These are phyloP conservation scores for Populus tremula DNA, from an alignment of 345 rosid species.

Conservation along the genomic window DNA sequence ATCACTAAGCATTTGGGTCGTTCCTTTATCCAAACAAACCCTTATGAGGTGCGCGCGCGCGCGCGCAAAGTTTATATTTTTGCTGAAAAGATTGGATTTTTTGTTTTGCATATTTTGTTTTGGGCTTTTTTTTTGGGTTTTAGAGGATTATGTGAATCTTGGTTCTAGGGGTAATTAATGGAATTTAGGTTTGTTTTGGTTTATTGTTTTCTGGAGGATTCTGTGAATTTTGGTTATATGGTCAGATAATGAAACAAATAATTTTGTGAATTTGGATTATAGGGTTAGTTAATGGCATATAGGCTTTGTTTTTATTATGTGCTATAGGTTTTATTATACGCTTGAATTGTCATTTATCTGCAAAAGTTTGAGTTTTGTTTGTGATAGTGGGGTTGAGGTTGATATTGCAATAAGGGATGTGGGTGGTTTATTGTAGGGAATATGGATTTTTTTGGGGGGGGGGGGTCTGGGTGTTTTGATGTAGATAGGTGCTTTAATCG, in stretches of 20 bases:
- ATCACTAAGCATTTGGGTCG: conserved; percentile 88
- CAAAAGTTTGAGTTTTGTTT: neutral
- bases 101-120: neutral
- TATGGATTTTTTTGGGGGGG: no score
- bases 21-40: conserved; percentile 66
- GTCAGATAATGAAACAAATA: neutral
- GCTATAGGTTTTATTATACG: neutral
- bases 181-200: neutral
- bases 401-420: neutral
- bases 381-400: neutral
- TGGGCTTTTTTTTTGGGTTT: neutral
- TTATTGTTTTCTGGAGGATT: neutral
- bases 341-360: neutral
- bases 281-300: neutral
- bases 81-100: neutral
- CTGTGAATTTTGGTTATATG: neutral
- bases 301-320: neutral
- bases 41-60: conserved; percentile 60
- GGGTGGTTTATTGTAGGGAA: no score
- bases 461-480: no score
- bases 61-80: no score
- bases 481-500: no score
- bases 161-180: neutral
- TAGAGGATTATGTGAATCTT: neutral
- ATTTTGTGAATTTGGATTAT: neutral